phyloP scores from a whole-genome alignment of 495 filamentous ascomycete genomes.

The Hypoxylon perforatum region DNA sequence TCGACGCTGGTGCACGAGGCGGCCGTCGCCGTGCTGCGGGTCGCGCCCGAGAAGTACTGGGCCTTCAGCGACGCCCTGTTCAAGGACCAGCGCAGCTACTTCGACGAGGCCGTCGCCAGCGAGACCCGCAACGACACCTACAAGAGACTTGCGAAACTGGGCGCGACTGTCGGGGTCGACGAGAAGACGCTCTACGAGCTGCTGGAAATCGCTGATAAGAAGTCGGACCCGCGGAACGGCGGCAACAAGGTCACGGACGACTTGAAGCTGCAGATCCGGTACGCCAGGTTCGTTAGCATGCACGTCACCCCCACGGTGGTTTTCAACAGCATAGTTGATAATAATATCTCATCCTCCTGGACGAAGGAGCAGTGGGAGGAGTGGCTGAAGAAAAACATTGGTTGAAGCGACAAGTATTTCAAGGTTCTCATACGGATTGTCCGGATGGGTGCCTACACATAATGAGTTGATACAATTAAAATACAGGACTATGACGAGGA shows the following conservation, averaged over 20 bases:
- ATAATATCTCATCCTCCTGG: slow-evolving; percentile 81
- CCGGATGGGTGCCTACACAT: no score
- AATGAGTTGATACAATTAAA: no score
- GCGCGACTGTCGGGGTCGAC: slow-evolving; percentile 68
- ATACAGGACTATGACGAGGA: no score
- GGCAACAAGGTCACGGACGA: slow-evolving; percentile 88
- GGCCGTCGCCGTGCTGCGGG: slow-evolving; percentile 75
- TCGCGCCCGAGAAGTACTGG: slow-evolving; percentile 79
- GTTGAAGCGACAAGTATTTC: slow-evolving; percentile 51
- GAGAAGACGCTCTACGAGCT: slow-evolving; percentile 71
- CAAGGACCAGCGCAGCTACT: slow-evolving; percentile 74
- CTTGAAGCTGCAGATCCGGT: slow-evolving; percentile 85
- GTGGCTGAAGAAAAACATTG: slow-evolving; percentile 83
- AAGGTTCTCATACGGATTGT: not conserved
- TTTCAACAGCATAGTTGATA: slow-evolving; percentile 86
- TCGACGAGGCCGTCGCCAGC: slow-evolving; percentile 83
- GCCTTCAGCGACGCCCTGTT: slow-evolving; percentile 80
- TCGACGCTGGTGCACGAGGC: slow-evolving; percentile 91
- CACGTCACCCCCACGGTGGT: slow-evolving; percentile 92
- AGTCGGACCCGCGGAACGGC: slow-evolving; percentile 74
- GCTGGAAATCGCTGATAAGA: slow-evolving; percentile 71
- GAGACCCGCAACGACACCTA: slow-evolving; percentile 91
- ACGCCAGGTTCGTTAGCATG: slow-evolving; percentile 77
- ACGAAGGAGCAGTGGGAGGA: slow-evolving; percentile 82
- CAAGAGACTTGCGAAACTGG: slow-evolving; percentile 75